Base-by-base conservation (phyloP, 805 yeast genomes). In the Nematodospora valgi region DNA sequence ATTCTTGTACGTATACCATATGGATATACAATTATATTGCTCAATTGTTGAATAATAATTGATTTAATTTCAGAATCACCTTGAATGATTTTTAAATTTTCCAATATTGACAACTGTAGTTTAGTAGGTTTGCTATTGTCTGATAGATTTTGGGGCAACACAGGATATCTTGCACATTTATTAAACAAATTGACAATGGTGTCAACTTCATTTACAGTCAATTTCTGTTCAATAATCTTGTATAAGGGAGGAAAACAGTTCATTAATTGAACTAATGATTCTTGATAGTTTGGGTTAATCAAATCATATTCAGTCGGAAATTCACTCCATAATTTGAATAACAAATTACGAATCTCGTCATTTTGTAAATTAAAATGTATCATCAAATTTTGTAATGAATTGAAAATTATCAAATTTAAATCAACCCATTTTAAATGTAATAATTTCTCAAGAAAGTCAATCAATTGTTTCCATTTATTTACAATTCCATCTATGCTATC, bases 161-260 rank as follows among this genome's bases (percentile, higher is more conserved):
- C 69, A 1, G 94, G 95, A 54, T 83, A 87, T 26, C 85, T 63
- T 1, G 84, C 76, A 38, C 87, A 77, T 11, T 78, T 67, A 47
- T 76, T 76, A 49, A 91, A 70, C 4, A 80, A 59, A n/a, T 61
- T 62, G 23, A 86, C 55, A n/a, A 83, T 64, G 15, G 55, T 62
- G 27, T 66, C 73, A n/a, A 78, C 63, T 56, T 53, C 68, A 15
- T 37, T 58, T 18, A 44, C 48, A 14, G 61, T 60, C 27, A 58
- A 52, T 18, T 47, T 55, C 2, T 55, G 58, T 28, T 44, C 17
- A 45, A 62, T 46, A 16, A 78, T 50, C 1, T 42, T 38, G 44
- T 71, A 69, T 6, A 85, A 56, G 4, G 64, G 54, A 2, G 73
- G 70, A 51, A 82, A 81, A 14, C 79, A 60, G 9, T 62, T 52